phyloP scores from a whole-genome alignment of 306 rosid species.

The Lagenaria siceraria region DNA sequence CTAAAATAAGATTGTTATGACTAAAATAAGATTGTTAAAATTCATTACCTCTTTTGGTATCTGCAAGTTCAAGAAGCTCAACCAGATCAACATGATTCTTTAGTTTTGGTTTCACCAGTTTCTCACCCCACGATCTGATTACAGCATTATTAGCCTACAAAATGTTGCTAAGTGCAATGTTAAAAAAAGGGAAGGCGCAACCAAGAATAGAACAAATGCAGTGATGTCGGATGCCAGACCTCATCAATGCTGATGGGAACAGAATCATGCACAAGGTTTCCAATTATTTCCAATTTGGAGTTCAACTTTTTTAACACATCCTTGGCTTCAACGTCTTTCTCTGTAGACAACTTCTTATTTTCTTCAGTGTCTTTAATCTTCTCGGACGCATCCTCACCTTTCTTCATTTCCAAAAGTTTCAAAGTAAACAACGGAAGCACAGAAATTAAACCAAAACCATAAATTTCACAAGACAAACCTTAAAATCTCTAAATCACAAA shows the following conservation, averaged over 20 bases:
- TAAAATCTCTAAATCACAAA: too few species aligned
- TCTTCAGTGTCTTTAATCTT: slow-evolving; percentile 49
- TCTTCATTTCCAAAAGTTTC: not conserved
- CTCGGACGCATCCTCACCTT: slow-evolving; percentile 40
- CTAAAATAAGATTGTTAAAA: not conserved
- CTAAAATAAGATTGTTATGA: not conserved
- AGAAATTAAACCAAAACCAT: not conserved
- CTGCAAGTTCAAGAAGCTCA: slow-evolving; percentile 70
- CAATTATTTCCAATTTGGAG: slow-evolving; percentile 54
- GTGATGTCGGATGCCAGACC: slow-evolving; percentile 25
- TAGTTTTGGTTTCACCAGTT: slow-evolving; percentile 60
- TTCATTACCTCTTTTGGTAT: slow-evolving; percentile 50
- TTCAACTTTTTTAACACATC: slow-evolving; percentile 42
- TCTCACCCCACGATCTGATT: slow-evolving; percentile 79
- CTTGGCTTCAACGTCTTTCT: slow-evolving; percentile 63
- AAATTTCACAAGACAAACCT: not conserved
- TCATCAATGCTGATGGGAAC: slow-evolving; percentile 70
- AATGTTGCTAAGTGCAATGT: not conserved
- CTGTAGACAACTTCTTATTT: slow-evolving; percentile 40
- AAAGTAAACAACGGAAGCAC: not conserved
- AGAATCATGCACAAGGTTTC: slow-evolving; percentile 87
- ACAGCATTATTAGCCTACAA: slow-evolving; percentile 65
- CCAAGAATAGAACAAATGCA: not conserved
- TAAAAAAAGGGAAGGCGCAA: not conserved
- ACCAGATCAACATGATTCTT: slow-evolving; percentile 83